These are phyloP conservation scores for Neoarthrinium moseri DNA, from an alignment of 2,329 filamentous ascomycete genomes.

Conservation along the genomic window DNA sequence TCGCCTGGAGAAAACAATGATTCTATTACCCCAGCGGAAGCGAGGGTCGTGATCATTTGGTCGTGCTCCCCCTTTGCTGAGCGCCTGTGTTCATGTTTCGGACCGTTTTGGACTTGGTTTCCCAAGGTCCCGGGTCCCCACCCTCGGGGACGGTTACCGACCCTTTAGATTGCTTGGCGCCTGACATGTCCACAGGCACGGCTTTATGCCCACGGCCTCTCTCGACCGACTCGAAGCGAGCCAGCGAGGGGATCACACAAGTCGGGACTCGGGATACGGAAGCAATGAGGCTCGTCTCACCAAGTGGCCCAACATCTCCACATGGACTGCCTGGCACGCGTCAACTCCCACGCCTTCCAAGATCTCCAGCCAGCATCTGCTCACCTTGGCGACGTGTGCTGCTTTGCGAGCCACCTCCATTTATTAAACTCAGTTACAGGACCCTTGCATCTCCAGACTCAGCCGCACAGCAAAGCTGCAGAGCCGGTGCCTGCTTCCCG, in stretches of 20 bases:
- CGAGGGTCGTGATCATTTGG: no score
- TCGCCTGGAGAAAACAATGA: no score
- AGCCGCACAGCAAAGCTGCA: constrained; percentile 1
- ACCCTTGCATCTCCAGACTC: neutral
- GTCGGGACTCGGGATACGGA: neutral
- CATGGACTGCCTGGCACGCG: no score
- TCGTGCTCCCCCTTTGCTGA: constrained; percentile 15
- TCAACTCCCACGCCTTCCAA: no score
- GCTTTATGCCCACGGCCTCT: neutral
- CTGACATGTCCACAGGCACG: neutral
- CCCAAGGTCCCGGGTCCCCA: constrained; percentile 12
- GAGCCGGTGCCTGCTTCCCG: constrained; percentile 4
- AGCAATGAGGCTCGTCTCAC: no score
- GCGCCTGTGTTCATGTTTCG: constrained; percentile 23
- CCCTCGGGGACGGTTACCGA: constrained; percentile 11
- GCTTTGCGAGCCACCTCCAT: constrained; percentile 1
- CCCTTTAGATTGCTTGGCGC: constrained; percentile 7
- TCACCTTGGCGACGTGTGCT: constrained; percentile 2
- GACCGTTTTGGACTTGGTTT: constrained; percentile 19
- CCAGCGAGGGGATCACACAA: constrained; percentile 3
- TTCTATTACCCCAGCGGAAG: no score
- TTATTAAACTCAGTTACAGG: neutral
- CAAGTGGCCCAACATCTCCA: no score
- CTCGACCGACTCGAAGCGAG: neutral
- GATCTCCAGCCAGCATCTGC: no score